Evolutionary conservation across 2,329 filamentous ascomycete genomes (phyloP), one percentile per base, ranked within the genome.

Genomic region (Fusarium sp.): DNA sequence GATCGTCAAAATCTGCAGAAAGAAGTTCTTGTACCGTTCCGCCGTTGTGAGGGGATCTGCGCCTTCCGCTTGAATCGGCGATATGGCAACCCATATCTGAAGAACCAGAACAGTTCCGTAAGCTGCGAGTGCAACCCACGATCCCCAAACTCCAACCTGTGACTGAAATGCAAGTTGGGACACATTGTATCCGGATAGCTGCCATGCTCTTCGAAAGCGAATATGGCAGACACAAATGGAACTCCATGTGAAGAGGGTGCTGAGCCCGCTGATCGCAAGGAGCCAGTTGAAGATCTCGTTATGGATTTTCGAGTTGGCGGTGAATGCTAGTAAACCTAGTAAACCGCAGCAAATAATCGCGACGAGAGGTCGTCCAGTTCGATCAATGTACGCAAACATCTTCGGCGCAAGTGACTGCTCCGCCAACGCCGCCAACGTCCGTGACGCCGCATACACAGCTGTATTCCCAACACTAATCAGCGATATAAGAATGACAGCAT

Each of bases 401-500:
- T 85, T 87, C 5, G 95, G 95, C 0, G 94, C 94, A 94, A 51
- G 94, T 92, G 17, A 98, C 89, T 10, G 95, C 97, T 75, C 72
- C 11, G 72, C 72, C 28, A 74, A 42, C 8, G 72, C 72, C 8
- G 72, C 67, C 1, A 74, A 24, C 7, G 72, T 74, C 74, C 96
- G 91, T 5, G 94, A 96, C 22, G 94, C 95, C 38, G 94, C 95
- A 79, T 97, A 98, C 68, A 98, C 92, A 70, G 94, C 91, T 8
- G 94, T 95, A 81, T 98, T 98, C 61, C 95, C 94, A 65, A 98
- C 95, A 1, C 94, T 96, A 26, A 98, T 86, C 26, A 98, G 93
- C n/a, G 95, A 93, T 70, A 98, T 90, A 77, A 98, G 90, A 80
- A 98, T 97, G 68, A 98, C 94, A n/a, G 90, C 91, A 82, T 98